Percentiles rank a stretch among this genome's conserved stretches.
Conservation (phyloP, 441 rosid species). For the Erodium texanum region DNA sequence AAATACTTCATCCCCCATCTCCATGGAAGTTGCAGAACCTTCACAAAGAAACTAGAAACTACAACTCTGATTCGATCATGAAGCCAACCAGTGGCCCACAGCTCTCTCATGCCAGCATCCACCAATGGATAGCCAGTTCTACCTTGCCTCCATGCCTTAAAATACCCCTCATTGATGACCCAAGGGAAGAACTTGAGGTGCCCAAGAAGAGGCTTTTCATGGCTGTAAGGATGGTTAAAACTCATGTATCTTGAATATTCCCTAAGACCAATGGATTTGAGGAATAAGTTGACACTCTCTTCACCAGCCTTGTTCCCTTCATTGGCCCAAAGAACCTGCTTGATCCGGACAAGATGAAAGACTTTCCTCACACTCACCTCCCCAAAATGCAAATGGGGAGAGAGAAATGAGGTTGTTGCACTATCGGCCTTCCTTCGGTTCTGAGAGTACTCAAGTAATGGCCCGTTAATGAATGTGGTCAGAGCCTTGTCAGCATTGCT, state of each 20-base stretch:
- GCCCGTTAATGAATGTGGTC: slow-evolving; percentile 76
- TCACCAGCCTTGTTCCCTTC: slow-evolving; percentile 91
- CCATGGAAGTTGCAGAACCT: slow-evolving; percentile 94
- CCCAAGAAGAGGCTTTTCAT: slow-evolving; percentile 87
- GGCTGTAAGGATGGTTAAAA: slow-evolving; percentile 89
- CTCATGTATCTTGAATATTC: slow-evolving; percentile 90
- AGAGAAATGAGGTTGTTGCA: slow-evolving; percentile 88
- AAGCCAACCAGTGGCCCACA: slow-evolving; percentile 98
- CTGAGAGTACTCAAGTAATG: slow-evolving; percentile 75
- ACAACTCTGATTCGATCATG: slow-evolving; percentile 94
- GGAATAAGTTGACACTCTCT: slow-evolving; percentile 84
- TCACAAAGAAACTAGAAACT: slow-evolving; percentile 95
- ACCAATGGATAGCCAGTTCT: slow-evolving; percentile 93
- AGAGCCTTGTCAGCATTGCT: slow-evolving; percentile 85
- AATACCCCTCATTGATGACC: slow-evolving; percentile 71
- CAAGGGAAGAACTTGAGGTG: slow-evolving; percentile 91
- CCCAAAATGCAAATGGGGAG: slow-evolving; percentile 95
- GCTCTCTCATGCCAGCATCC: slow-evolving; percentile 97
- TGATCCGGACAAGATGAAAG: slow-evolving; percentile 81
- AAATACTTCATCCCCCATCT: slow-evolving; percentile 99
- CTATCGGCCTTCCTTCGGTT: slow-evolving; percentile 93
- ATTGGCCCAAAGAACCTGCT: slow-evolving; percentile 91
- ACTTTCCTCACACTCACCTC: slow-evolving; percentile 93
- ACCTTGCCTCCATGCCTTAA: slow-evolving; percentile 99
- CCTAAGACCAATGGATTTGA: slow-evolving; percentile 89